A percentile compares a stretch with the other conserved stretches of the same genome.
These are phyloP conservation scores for Prunus yedoensis DNA, from an alignment of 331 rosid species.

Conservation along the genomic window DNA sequence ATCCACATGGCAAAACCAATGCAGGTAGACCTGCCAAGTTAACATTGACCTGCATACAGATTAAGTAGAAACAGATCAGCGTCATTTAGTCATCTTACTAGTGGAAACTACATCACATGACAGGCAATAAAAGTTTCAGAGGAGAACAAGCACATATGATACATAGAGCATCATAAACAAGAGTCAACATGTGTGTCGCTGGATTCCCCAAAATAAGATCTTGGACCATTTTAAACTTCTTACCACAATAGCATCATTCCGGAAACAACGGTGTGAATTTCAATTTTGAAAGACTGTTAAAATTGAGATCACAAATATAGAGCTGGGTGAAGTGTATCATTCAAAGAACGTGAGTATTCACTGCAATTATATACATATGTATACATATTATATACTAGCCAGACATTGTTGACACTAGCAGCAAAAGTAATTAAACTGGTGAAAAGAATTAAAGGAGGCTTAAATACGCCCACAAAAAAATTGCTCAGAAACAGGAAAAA, in stretches of 20 bases:
- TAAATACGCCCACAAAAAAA: too few relatives aligned
- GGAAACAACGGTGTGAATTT: background rate
- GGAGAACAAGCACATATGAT: background rate
- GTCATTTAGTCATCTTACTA: conserved; percentile 8
- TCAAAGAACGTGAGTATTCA: background rate
- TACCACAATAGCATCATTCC: background rate
- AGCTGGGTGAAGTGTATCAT: background rate
- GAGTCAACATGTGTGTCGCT: background rate
- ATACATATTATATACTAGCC: background rate
- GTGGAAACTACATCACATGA: background rate
- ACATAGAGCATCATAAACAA: background rate
- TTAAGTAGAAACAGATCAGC: background rate
- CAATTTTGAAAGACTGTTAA: background rate
- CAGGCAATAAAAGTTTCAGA: background rate
- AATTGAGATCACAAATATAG: background rate
- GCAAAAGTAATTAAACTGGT: background rate
- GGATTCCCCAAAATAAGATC: background rate
- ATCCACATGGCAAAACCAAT: conserved; percentile 92
- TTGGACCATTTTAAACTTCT: background rate
- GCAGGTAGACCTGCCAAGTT: conserved; percentile 99
- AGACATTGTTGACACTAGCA: background rate
- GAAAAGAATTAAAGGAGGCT: too few relatives aligned
- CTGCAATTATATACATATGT: background rate
- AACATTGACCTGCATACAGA: conserved; percentile 69
- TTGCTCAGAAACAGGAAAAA: background rate